Evolutionary conservation across 192 early-diverging fungal species (phyloP).

Genomic region (Spizellomyces sp.): DNA sequence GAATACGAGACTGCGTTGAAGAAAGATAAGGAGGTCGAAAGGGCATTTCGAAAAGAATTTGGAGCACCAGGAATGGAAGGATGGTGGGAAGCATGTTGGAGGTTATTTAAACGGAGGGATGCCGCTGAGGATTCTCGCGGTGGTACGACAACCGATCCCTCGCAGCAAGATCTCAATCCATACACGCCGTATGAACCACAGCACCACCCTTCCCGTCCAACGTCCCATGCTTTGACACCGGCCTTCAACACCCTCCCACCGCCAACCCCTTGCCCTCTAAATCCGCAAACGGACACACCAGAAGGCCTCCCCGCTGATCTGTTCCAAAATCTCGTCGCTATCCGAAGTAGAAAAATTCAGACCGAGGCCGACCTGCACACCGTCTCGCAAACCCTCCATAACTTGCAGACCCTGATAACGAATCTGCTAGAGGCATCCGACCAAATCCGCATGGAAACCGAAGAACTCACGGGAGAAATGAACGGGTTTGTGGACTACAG

Average conservation of each 20-base stretch:
- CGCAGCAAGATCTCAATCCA: conserved; percentile 37
- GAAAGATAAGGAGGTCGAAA: conserved; percentile 63
- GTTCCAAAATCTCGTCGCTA: conserved; percentile 55
- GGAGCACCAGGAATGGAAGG: conserved; percentile 22
- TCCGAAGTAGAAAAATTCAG: conserved; percentile 48
- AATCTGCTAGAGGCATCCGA: conserved; percentile 49
- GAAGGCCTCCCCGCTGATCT: conserved; percentile 51
- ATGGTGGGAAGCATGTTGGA: conserved; percentile 43
- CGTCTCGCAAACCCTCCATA: conserved; percentile 1
- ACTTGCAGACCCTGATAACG: conserved; percentile 47
- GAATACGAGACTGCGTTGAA: conserved; percentile 52
- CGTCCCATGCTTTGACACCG: not conserved
- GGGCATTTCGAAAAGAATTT: conserved; percentile 61
- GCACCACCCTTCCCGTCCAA: not conserved
- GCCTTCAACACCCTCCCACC: not conserved
- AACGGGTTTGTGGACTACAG: conserved; percentile 53
- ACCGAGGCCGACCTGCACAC: conserved; percentile 46
- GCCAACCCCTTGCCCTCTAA: conserved; percentile 7
- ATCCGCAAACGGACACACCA: conserved; percentile 37
- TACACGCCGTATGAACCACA: conserved; percentile 19
- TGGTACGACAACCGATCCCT: conserved; percentile 10
- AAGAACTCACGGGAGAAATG: conserved; percentile 46
- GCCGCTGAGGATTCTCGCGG: conserved; percentile 4
- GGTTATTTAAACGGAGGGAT: conserved; percentile 50
- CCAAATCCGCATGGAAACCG: conserved; percentile 46